Evolutionary conservation across 208 protist species (phyloP).

Genomic region (Paratrypanosoma confusum): DNA sequence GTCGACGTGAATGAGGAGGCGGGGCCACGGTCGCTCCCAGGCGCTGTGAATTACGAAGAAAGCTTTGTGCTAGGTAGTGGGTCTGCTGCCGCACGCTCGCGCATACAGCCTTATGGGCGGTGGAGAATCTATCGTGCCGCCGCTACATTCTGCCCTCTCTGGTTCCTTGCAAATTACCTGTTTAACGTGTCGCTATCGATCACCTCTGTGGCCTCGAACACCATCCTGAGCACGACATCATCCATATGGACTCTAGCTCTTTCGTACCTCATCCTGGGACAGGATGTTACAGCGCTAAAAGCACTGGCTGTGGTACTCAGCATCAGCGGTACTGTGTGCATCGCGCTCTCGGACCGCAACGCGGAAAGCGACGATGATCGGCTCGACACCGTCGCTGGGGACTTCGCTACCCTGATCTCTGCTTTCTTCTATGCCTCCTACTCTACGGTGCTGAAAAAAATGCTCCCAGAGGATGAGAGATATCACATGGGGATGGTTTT

Average conservation of each 20-base stretch:
- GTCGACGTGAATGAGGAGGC: no score
- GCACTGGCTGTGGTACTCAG: slow-evolving; percentile 49
- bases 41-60: no score
- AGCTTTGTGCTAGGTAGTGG: no score
- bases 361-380: slow-evolving; percentile 2
- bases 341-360: slow-evolving; percentile 45
- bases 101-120: slow-evolving; percentile 46
- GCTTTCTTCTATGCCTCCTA: slow-evolving; percentile 87
- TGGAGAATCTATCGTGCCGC: slow-evolving; percentile 60
- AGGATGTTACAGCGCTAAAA: slow-evolving; percentile 33
- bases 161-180: slow-evolving; percentile 85
- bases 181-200: slow-evolving; percentile 84
- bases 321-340: slow-evolving; percentile 50
- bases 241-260: slow-evolving; percentile 80
- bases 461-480: slow-evolving; percentile 73
- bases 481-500: slow-evolving; percentile 84
- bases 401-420: slow-evolving; percentile 61
- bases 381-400: slow-evolving; percentile 34
- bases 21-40: no score
- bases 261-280: slow-evolving; percentile 53
- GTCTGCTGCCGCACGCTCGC: neutral
- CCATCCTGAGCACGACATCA: slow-evolving; percentile 76
- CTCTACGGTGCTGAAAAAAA: slow-evolving; percentile 67
- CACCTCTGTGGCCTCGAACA: slow-evolving; percentile 83
- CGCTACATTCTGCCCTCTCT: slow-evolving; percentile 73